Percentiles rank a stretch among this genome's conserved stretches.
phyloP scores from a whole-genome alignment of 257 asterid species.

The Nicotiana knightiana region DNA sequence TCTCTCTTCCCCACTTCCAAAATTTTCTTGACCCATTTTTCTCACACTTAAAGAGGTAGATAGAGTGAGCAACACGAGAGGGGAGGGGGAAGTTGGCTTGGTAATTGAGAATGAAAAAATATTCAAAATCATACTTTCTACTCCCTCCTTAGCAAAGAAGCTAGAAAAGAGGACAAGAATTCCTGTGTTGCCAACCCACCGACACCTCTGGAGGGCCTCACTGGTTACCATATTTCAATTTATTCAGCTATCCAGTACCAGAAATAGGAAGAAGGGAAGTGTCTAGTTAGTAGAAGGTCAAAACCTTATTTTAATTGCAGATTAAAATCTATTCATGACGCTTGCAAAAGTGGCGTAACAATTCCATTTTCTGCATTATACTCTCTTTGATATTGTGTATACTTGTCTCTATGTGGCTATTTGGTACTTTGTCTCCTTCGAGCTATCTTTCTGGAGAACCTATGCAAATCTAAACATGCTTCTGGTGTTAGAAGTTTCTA shows the following conservation, averaged over 20 bases:
- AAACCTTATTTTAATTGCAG: slow-evolving; percentile 2
- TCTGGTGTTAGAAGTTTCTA: not conserved
- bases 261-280: not conserved
- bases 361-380: not conserved
- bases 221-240: not conserved
- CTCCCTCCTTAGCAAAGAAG: not conserved
- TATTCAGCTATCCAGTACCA: not conserved
- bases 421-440: not conserved
- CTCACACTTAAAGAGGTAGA: not conserved
- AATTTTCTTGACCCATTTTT: not conserved
- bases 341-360: not conserved
- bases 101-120: no score
- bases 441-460: not conserved
- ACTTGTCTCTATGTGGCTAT: not conserved
- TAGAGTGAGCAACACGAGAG: not conserved
- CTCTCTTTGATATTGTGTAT: not conserved
- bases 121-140: not conserved
- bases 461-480: not conserved
- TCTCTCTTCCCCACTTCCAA: not conserved
- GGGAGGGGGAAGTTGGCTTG: not conserved
- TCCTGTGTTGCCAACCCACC: not conserved
- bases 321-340: not conserved
- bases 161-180: not conserved
- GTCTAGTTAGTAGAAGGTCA: not conserved
- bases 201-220: not conserved